Evolutionary conservation across 352 stramenopile genomes (phyloP), one percentile per base, ranked within the genome.

Genomic region (Phytopythium chamaehyphon): DNA sequence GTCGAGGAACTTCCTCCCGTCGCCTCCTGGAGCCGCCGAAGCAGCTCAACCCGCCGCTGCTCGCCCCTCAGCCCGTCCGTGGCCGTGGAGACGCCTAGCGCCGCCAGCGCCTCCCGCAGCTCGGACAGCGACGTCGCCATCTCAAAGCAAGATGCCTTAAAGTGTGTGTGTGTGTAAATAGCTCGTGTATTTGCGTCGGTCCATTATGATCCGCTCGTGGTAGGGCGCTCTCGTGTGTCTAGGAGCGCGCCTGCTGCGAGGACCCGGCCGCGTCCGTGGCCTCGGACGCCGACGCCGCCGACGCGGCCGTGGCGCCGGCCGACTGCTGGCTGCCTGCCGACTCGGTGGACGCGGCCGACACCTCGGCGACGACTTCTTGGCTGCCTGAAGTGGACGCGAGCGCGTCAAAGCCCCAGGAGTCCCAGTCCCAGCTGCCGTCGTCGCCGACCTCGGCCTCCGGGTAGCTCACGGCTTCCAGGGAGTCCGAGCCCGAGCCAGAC

Each of bases 51-150:
- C 22, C 66, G 61, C 31, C 72, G 51, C 31, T 53, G 61, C 52
- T 72, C 64, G 1, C 72, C 72, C 15, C 67, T 51, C 6, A 80
- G 61, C 38, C 33, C 31, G n/a, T 50, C 58, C 1, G 71, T 82
- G 14, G 49, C 47, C 4, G 71, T 82, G 6, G 68, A 71, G 19
- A 74, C 31, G 1, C 68, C 68, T 3, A 74, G 47, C 6, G 50
- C 57, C 11, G 43, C 33, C 24, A 82, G 55, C 35, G 62, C 64
- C 33, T 76, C 62, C 37, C 71, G 69, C 40, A 82, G 57, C 40
- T 75, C 51, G 10, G 57, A 59, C 10, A 61, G 28, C 47, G 26
- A 57, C 22, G 48, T 19, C 31, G 31, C 31, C 19, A 40, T 33
- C 40, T 33, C 21, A 11, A 14, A n/a, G 40, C 9, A 16, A 50